Evolutionary conservation across 371 early-diverging fungal species (phyloP).

Genomic region (Rhizomucor miehei): DNA sequence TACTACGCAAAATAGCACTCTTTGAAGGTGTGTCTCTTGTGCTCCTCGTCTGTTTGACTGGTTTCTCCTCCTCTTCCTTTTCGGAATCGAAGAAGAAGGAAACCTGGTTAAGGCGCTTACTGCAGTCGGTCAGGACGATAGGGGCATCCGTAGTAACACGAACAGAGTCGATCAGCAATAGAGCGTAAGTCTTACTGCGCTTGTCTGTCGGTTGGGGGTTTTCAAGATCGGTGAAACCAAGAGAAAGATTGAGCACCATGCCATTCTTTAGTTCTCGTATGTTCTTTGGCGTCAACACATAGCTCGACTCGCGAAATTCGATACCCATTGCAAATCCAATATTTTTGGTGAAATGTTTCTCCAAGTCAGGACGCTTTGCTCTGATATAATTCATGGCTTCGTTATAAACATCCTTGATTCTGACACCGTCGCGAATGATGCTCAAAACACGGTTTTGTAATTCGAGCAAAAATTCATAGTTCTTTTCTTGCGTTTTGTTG

Average conservation of each 20-base stretch:
- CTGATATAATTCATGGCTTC: slow-evolving; percentile 68
- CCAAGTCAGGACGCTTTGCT: slow-evolving; percentile 83
- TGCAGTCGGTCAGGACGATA: slow-evolving; percentile 69
- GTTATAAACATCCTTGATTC: slow-evolving; percentile 76
- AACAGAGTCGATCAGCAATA: slow-evolving; percentile 83
- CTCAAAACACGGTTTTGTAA: slow-evolving; percentile 74
- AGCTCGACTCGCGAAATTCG: slow-evolving; percentile 88
- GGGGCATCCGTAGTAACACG: slow-evolving; percentile 64
- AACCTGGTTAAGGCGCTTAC: slow-evolving; percentile 72
- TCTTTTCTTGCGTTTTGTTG: slow-evolving; percentile 84
- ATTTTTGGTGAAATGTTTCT: slow-evolving; percentile 77
- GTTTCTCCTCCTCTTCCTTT: slow-evolving; percentile 24
- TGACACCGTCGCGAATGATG: slow-evolving; percentile 75
- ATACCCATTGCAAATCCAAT: slow-evolving; percentile 95
- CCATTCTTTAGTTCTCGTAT: slow-evolving; percentile 66
- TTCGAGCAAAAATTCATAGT: slow-evolving; percentile 86
- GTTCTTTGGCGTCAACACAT: slow-evolving; percentile 72
- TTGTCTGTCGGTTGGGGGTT: slow-evolving; percentile 71
- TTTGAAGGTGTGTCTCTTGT: slow-evolving; percentile 36
- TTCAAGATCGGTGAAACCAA: slow-evolving; percentile 86
- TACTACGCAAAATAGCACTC: slow-evolving; percentile 82
- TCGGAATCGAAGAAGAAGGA: slow-evolving; percentile 76
- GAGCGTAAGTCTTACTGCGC: slow-evolving; percentile 71
- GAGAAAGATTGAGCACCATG: slow-evolving; percentile 82
- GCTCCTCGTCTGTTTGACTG: slow-evolving; percentile 10